Conservation (phyloP, 805 yeast species). For the Saturnispora halmiae region DNA sequence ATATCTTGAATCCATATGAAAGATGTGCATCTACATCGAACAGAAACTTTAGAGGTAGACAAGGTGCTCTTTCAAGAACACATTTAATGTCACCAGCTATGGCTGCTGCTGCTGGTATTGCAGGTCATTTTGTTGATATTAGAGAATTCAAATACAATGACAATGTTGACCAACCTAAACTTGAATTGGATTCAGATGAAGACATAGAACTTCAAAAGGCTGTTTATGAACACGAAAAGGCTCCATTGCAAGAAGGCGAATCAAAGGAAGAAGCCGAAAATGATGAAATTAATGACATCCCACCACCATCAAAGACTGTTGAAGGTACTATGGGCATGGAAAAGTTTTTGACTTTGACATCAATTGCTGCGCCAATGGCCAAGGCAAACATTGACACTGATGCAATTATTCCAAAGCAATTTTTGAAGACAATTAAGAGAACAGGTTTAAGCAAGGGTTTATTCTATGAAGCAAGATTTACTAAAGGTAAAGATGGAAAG, state of each 20-base stretch:
- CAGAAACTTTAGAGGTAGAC: slow-evolving; percentile 98
- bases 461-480: slow-evolving; percentile 84
- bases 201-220: slow-evolving; percentile 53
- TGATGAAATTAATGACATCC: slow-evolving; percentile 57
- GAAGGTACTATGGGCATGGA: slow-evolving; percentile 49
- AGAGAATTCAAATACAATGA: slow-evolving; percentile 64
- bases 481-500: slow-evolving; percentile 58
- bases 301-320: slow-evolving; percentile 40
- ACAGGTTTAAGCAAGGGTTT: slow-evolving; percentile 86
- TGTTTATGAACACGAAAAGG: slow-evolving; percentile 60
- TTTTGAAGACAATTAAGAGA: slow-evolving; percentile 93
- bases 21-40: slow-evolving; percentile 98
- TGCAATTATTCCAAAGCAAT: slow-evolving; percentile 97
- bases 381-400: slow-evolving; percentile 96
- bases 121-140: slow-evolving; percentile 84
- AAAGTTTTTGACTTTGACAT: slow-evolving; percentile 63
- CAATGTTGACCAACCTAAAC: slow-evolving; percentile 48
- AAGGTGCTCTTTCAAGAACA: slow-evolving; percentile 92
- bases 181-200: slow-evolving; percentile 36
- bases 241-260: slow-evolving; percentile 47
- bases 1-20: slow-evolving; percentile 87
- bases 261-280: slow-evolving; percentile 37
- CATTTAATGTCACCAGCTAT: slow-evolving; percentile 98
- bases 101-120: slow-evolving; percentile 98
- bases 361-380: slow-evolving; percentile 89